Evolutionary conservation across 2,329 filamentous ascomycete genomes (phyloP).

Genomic region (Blumeriella jaapii): DNA sequence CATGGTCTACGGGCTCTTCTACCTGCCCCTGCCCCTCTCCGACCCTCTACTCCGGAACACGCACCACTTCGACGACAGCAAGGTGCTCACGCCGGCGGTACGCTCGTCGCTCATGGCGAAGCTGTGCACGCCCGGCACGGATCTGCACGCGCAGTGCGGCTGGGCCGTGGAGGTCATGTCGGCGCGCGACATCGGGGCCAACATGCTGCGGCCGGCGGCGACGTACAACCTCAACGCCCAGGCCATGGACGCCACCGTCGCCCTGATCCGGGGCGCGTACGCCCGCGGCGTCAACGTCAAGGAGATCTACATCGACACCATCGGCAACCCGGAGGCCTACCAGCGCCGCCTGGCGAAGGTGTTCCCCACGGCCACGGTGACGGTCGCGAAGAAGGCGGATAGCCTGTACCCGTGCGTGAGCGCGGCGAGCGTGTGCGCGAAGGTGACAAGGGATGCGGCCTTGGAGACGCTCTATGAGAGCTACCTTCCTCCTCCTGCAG

Average conservation of each 20-base stretch:
- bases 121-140: conserved; percentile 56
- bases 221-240: conserved; percentile 91
- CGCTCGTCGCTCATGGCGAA: conserved; percentile 58
- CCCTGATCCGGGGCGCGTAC: conserved; percentile 67
- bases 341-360: conserved; percentile 73
- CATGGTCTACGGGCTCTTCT: conserved; percentile 62
- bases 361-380: conserved; percentile 67
- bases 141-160: conserved; percentile 55
- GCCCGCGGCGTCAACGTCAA: conserved; percentile 67
- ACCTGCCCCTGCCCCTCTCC: conserved; percentile 61
- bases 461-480: conserved; percentile 62
- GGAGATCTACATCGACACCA: conserved; percentile 92
- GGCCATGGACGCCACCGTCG: conserved; percentile 83
- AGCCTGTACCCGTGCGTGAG: conserved; percentile 86
- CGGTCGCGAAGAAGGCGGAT: conserved; percentile 84
- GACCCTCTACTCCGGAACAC: conserved; percentile 64
- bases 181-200: conserved; percentile 37
- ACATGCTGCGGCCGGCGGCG: conserved; percentile 30
- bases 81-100: conserved; percentile 72
- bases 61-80: conserved; percentile 91
- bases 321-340: conserved; percentile 72
- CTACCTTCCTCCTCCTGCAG: conserved; percentile 20
- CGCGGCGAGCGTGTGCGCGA: conserved; percentile 87
- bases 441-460: conserved; percentile 86
- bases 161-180: conserved; percentile 78